A percentile compares a stretch with the other conserved stretches of the same genome.
These are phyloP conservation scores for Leucosporidium yakuticum DNA, from an alignment of 768 basidiomycete species.

Conservation along the genomic window DNA sequence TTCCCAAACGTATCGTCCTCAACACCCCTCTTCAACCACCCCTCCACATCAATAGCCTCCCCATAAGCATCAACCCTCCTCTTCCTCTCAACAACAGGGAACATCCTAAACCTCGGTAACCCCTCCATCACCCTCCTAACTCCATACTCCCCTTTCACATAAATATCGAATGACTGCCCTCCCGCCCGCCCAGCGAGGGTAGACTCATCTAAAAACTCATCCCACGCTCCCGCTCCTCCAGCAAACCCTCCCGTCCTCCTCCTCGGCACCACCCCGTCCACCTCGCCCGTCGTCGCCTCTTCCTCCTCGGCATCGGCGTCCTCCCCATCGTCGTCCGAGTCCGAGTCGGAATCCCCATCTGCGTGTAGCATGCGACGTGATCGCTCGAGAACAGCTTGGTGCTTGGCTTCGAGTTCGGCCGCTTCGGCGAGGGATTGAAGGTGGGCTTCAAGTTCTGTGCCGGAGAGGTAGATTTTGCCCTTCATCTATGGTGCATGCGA, in stretches of 20 bases:
- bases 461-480: constrained; percentile 81
- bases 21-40: constrained; percentile 86
- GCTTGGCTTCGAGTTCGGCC: constrained; percentile 77
- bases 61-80: constrained; percentile 91
- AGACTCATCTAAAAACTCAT: constrained; percentile 27
- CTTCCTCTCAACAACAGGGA: constrained; percentile 90
- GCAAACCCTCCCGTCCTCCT: constrained; percentile 8
- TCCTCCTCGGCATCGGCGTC: constrained; percentile 59
- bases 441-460: constrained; percentile 75
- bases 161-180: constrained; percentile 89
- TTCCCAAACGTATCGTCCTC: constrained; percentile 64
- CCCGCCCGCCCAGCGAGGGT: constrained; percentile 1
- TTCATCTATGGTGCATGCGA: constrained; percentile 56
- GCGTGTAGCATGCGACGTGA: constrained; percentile 87
- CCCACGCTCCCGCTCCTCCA: constrained; percentile 26
- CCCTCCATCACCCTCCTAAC: constrained; percentile 5
- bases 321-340: constrained; percentile 47
- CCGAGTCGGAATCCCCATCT: constrained; percentile 62
- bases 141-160: constrained; percentile 48
- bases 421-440: constrained; percentile 66
- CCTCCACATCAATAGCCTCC: constrained; percentile 87
- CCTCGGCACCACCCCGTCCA: constrained; percentile 44
- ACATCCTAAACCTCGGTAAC: constrained; percentile 75
- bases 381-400: constrained; percentile 74
- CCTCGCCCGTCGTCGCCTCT: constrained; percentile 50